Evolutionary conservation across 805 yeast species (phyloP), one percentile per base, ranked within the genome.

Genomic region (Cyberlindnera mycetangii): DNA sequence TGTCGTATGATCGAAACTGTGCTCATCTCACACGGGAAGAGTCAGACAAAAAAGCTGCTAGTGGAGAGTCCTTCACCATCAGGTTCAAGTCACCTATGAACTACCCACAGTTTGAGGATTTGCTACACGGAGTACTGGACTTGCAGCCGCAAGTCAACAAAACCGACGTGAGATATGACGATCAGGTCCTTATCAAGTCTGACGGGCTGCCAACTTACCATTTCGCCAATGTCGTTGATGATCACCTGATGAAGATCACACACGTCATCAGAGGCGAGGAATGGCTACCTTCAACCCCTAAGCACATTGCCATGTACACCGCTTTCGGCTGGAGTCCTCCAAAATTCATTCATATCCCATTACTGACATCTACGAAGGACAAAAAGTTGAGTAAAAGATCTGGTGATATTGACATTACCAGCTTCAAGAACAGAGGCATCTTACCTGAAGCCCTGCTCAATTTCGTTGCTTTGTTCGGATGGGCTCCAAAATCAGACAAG

Each of bases 211-310:
- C 99, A 20, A 93, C 99, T 0, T 93, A 93, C 56, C 99, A 93
- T 65, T 83, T 93, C 58, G 99, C 99, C 14, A 92, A 88, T 58
- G 96, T 93, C 7, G 78, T 93, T 3, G 99, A 93, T 60, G 99
- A 93, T 61, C 95, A 90, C 61, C 67, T 86, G 37, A 93, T 93
- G 99, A 64, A 79, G 37, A 85, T 93, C 35, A 86, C 97, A 0
- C 97, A 93, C 64, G 99, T 93, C 8, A 81, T 93, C 5, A 73
- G 99, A 53, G 99, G 99, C 27, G 99, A 93, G 59, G 99, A 93
- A 63, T 93, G 99, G 99, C 68, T 93, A 10, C 85, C 96, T 1
- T 88, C 98, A 0, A 93, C 99, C 0, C 96, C 97, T 2, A 92
- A 90, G 56, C 99, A 93, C 58, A 73, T 89, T 37, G 92, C 96